A percentile compares a stretch with the other conserved stretches of the same genome.
Conservation (phyloP, 495 filamentous ascomycete species). For the Xylaria cubensis region DNA sequence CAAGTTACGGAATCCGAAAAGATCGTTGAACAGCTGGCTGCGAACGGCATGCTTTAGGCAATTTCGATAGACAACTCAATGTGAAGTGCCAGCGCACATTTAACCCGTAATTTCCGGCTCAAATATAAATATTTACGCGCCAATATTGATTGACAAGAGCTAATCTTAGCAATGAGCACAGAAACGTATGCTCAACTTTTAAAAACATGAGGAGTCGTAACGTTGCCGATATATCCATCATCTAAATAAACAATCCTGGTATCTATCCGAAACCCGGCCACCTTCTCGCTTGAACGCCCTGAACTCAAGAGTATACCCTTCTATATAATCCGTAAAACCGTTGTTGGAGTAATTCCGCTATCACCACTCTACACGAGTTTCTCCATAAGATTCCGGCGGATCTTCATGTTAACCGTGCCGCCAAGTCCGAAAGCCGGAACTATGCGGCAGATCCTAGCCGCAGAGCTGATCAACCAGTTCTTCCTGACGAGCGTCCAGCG, state of each 20-base stretch:
- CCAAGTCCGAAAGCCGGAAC: conserved; percentile 94
- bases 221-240: neutral
- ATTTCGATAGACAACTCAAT: conserved; percentile 18
- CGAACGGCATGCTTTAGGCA: conserved; percentile 48
- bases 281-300: conserved; percentile 12
- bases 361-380: conserved; percentile 36
- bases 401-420: conserved; percentile 82
- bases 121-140: neutral
- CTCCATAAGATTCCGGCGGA: conserved; percentile 64
- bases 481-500: conserved; percentile 68
- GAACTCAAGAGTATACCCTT: conserved; percentile 1
- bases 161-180: neutral
- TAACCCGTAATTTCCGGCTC: neutral
- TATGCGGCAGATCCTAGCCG: conserved; percentile 87
- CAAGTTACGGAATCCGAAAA: conserved; percentile 32
- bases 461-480: conserved; percentile 79
- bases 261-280: conserved; percentile 8
- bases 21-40: conserved; percentile 41
- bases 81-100: neutral
- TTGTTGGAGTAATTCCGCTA: neutral
- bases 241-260: neutral
- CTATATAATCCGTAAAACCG: neutral
- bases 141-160: neutral
- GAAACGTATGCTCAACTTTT: neutral
- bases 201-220: neutral